Evolutionary conservation across 306 rosid species (phyloP).

Genomic region (Vicia sativa): DNA sequence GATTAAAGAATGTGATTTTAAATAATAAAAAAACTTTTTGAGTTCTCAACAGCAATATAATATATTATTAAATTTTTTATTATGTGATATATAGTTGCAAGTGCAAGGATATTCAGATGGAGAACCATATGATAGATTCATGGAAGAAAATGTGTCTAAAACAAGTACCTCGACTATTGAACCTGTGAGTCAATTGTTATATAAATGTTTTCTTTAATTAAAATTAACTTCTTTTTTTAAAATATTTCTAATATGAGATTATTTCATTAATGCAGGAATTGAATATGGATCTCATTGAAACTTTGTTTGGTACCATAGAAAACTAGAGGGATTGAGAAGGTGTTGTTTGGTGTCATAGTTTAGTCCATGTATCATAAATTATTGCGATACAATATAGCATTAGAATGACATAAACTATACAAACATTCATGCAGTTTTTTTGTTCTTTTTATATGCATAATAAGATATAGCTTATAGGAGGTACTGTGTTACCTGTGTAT

Average conservation of each 20-base stretch:
- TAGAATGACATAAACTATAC: too few species aligned
- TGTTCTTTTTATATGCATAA: too few species aligned
- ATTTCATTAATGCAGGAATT: conserved; percentile 39
- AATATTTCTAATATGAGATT: conserved; percentile 2
- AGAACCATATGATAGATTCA: not conserved
- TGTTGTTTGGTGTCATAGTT: too few species aligned
- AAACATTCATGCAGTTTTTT: too few species aligned
- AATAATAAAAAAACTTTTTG: too few species aligned
- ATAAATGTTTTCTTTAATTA: not conserved
- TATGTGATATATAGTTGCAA: not conserved
- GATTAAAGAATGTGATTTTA: too few species aligned
- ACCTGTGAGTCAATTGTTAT: conserved; percentile 15
- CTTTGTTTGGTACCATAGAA: not conserved
- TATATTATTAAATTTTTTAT: too few species aligned
- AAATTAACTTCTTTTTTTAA: conserved; percentile 7
- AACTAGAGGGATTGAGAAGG: conserved; percentile 7
- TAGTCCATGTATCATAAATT: too few species aligned
- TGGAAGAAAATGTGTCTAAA: not conserved
- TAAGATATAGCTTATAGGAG: too few species aligned
- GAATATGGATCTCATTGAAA: conserved; percentile 31
- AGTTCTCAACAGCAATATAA: too few species aligned
- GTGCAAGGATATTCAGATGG: not conserved
- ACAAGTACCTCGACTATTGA: not conserved
- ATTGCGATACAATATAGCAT: too few species aligned
- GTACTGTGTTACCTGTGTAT: too few species aligned